phyloP scores from a whole-genome alignment of 2,329 filamentous ascomycete species.

The Fusarium chlamydosporum region DNA sequence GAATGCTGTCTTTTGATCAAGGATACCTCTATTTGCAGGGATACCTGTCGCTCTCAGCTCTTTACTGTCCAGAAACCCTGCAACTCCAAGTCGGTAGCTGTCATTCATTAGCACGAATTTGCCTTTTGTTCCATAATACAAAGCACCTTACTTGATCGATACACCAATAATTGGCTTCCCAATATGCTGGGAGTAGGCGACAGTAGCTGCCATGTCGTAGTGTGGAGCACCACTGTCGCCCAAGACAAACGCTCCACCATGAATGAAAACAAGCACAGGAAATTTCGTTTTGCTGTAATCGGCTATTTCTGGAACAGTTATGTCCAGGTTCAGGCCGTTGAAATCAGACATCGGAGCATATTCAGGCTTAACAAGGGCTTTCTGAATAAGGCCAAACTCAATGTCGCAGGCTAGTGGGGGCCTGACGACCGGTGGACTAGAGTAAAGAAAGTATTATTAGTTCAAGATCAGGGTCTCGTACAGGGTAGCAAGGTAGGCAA shows the following conservation, averaged over 20 bases:
- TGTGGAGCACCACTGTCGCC: conserved; percentile 2
- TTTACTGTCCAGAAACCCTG: background rate
- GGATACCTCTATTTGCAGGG: background rate
- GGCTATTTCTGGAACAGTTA: background rate
- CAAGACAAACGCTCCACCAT: conserved; percentile 4
- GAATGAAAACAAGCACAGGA: background rate
- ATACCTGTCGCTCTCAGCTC: background rate
- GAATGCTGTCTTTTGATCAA: conserved; percentile 10
- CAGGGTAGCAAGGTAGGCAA: too few species aligned
- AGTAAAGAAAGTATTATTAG: too few species aligned
- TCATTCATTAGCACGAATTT: rapidly evolving
- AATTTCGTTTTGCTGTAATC: background rate
- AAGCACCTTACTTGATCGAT: background rate
- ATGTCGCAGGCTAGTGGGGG: conserved; percentile 1
- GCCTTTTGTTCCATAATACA: too few species aligned
- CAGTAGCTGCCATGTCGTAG: background rate
- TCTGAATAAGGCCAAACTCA: background rate
- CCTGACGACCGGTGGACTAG: background rate
- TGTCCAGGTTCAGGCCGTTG: background rate
- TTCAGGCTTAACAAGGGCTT: background rate
- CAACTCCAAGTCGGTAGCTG: conserved; percentile 6
- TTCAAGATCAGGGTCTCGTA: too few species aligned
- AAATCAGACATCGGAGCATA: background rate
- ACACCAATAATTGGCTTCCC: conserved; percentile 4
- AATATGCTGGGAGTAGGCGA: background rate